Conservation (phyloP, 2,329 filamentous ascomycete genomes). For the Dactylellina leptospora region DNA sequence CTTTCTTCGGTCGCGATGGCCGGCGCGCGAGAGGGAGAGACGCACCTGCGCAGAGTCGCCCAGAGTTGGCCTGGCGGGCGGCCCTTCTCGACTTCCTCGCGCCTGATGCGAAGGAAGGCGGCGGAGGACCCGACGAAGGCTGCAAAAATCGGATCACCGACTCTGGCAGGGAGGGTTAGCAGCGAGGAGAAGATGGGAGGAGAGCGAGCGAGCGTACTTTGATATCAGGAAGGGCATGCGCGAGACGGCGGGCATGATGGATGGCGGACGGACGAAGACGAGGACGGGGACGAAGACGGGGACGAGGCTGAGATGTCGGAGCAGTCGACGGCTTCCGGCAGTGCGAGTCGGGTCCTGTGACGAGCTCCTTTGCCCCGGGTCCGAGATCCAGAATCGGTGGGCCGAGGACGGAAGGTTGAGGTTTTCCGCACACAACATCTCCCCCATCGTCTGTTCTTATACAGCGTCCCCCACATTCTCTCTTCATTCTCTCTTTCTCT, state of each 20-base stretch:
- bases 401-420: constrained; percentile 37
- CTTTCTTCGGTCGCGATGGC: background rate
- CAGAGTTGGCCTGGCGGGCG: constrained; percentile 40
- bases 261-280: background rate
- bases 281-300: background rate
- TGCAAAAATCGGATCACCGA: constrained; percentile 67
- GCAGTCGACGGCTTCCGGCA: constrained; percentile 50
- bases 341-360: constrained; percentile 33
- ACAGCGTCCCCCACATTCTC: background rate
- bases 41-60: constrained; percentile 44
- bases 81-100: constrained; percentile 65
- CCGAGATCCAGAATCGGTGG: background rate
- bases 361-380: constrained; percentile 44
- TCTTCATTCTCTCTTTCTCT: background rate
- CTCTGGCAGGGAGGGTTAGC: constrained; percentile 57
- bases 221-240: constrained; percentile 41
- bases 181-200: no score
- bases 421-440: background rate
- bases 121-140: constrained; percentile 65
- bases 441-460: background rate
- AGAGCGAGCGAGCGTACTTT: background rate
- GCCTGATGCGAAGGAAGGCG: constrained; percentile 66
- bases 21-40: background rate
- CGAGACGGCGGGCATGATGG: background rate
- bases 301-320: no score